phyloP scores from a whole-genome alignment of 192 early-diverging fungal genomes.

The Coemansia aciculifera region DNA sequence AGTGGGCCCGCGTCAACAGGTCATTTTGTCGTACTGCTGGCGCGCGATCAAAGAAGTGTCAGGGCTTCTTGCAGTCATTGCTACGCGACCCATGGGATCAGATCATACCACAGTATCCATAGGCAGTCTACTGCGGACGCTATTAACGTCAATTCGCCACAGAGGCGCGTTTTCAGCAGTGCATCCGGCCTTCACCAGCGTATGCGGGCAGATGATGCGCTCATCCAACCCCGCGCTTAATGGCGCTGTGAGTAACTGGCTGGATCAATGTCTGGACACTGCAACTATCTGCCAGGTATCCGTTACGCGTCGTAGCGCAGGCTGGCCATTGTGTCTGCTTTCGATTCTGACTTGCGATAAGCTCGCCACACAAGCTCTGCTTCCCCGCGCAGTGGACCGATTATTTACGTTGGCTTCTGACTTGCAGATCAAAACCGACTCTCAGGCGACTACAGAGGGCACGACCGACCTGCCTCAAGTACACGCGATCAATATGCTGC shows the following conservation, averaged over 20 bases:
- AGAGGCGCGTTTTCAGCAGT: conserved; percentile 91
- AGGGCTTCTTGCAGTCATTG: conserved; percentile 52
- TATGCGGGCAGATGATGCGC: conserved; percentile 70
- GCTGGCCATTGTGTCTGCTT: conserved; percentile 84
- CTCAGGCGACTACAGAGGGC: conserved; percentile 44
- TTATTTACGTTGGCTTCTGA: conserved; percentile 62
- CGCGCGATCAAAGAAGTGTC: conserved; percentile 88
- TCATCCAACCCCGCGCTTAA: conserved; percentile 58
- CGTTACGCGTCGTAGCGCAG: conserved; percentile 89
- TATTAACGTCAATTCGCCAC: conserved; percentile 80
- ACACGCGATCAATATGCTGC: conserved; percentile 89
- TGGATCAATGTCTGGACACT: conserved; percentile 74
- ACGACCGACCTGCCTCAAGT: conserved; percentile 86
- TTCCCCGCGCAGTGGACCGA: conserved; percentile 67
- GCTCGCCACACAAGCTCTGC: conserved; percentile 58
- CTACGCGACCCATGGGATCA: neutral
- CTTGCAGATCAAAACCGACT: conserved; percentile 13
- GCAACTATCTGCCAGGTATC: conserved; percentile 77
- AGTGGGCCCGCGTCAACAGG: conserved; percentile 71
- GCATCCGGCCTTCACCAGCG: conserved; percentile 70
- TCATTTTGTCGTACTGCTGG: conserved; percentile 90
- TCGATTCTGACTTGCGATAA: conserved; percentile 75
- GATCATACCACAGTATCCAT: conserved; percentile 23
- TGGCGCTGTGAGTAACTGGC: conserved; percentile 67
- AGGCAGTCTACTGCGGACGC: conserved; percentile 53